Conservation (phyloP, 768 basidiomycete genomes). For the Ramaria rubella region DNA sequence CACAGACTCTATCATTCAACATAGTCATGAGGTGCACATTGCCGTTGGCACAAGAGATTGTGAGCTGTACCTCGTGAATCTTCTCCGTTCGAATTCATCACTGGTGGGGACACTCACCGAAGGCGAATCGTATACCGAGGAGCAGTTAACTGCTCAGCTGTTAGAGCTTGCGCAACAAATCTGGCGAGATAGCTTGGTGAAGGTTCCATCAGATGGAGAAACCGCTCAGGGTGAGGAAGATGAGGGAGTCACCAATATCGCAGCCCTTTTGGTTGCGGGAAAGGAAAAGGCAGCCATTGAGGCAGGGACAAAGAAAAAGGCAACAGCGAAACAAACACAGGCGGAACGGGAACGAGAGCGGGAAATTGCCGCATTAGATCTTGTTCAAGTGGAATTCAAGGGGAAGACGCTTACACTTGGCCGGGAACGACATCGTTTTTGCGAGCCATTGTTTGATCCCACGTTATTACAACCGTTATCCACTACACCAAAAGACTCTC, state of each 20-base stretch:
- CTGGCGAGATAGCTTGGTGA: slow-evolving; percentile 58
- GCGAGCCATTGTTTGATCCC: slow-evolving; percentile 84
- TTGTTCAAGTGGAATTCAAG: slow-evolving; percentile 71
- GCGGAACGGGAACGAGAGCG: slow-evolving; percentile 75
- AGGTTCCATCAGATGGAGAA: slow-evolving; percentile 70
- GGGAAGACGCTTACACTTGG: slow-evolving; percentile 68
- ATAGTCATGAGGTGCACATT: slow-evolving; percentile 48
- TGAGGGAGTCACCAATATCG: slow-evolving; percentile 85
- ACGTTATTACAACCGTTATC: slow-evolving; percentile 39
- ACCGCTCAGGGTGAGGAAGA: slow-evolving; percentile 57
- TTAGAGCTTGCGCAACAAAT: slow-evolving; percentile 60
- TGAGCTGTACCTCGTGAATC: slow-evolving; percentile 65
- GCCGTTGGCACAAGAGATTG: slow-evolving; percentile 66
- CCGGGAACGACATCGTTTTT: slow-evolving; percentile 84
- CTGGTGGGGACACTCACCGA: slow-evolving; percentile 46
- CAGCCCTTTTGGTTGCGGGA: slow-evolving; percentile 85
- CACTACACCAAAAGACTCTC: slow-evolving; percentile 20
- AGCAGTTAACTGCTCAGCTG: slow-evolving; percentile 43
- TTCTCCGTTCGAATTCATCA: slow-evolving; percentile 62
- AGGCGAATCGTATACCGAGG: slow-evolving; percentile 35
- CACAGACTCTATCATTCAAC: slow-evolving; percentile 61
- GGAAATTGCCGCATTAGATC: slow-evolving; percentile 79
- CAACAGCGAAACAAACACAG: slow-evolving; percentile 62
- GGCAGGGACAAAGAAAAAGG: slow-evolving; percentile 72
- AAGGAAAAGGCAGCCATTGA: slow-evolving; percentile 87